Percentiles rank a stretch among this genome's conserved stretches.
Evolutionary conservation across 352 stramenopile genomes (phyloP).

Genomic region (Plasmopara halstedii): DNA sequence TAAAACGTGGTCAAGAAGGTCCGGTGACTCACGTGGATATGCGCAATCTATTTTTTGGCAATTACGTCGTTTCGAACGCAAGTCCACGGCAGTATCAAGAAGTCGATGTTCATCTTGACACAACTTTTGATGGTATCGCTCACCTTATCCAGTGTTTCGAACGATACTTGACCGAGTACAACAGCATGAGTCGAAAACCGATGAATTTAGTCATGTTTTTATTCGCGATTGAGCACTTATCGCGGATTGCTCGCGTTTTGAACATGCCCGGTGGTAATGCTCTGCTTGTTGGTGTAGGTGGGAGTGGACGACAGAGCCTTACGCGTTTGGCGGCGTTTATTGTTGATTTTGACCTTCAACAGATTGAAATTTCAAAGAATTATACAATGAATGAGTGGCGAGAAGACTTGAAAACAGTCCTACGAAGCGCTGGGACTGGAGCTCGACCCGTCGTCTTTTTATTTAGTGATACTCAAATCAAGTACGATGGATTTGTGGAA

Average conservation of each 20-base stretch:
- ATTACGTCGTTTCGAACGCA: slow-evolving; percentile 83
- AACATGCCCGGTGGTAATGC: slow-evolving; percentile 93
- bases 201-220: slow-evolving; percentile 97
- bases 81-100: slow-evolving; percentile 74
- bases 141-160: slow-evolving; percentile 82
- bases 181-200: slow-evolving; percentile 86
- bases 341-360: slow-evolving; percentile 87
- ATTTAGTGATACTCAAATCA: slow-evolving; percentile 95
- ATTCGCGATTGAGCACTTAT: slow-evolving; percentile 94
- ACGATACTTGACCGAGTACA: slow-evolving; percentile 89
- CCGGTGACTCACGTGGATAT: slow-evolving; percentile 72
- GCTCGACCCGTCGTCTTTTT: slow-evolving; percentile 86
- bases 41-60: slow-evolving; percentile 90
- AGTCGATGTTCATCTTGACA: slow-evolving; percentile 58
- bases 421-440: slow-evolving; percentile 85
- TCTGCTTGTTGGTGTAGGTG: slow-evolving; percentile 90
- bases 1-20: slow-evolving; percentile 69
- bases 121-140: slow-evolving; percentile 69
- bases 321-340: slow-evolving; percentile 90
- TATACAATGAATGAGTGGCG: slow-evolving; percentile 92
- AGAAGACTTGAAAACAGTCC: slow-evolving; percentile 92
- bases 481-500: slow-evolving; percentile 93
- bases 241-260: slow-evolving; percentile 86
- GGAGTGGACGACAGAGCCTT: slow-evolving; percentile 89
- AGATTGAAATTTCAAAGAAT: slow-evolving; percentile 95